Base-by-base conservation (phyloP, 2,329 filamentous ascomycete species). In the Aspergillus niger region DNA sequence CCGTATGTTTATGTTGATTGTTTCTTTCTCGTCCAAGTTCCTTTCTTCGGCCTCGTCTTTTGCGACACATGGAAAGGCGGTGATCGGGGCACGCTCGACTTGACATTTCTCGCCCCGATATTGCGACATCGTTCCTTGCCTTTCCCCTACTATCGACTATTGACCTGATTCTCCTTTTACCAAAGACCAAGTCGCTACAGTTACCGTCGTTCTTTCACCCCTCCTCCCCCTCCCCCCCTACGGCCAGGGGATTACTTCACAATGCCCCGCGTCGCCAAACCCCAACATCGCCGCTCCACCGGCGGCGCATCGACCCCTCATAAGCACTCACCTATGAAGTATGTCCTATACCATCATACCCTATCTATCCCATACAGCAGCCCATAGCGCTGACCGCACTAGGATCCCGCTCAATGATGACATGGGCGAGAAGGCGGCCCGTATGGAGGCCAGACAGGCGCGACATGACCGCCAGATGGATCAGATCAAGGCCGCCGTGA, bases 391-490 rank as follows among this genome's bases (percentile, higher is more conserved):
- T 69, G 38, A 67, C 61, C 15, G 49, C 70, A 38, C 59, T 57
- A 96, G 92, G 75, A 96, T 99, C 62, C 93, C 95, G 38, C 86
- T 99, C 64, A 98, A 98, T 80, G 95, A 99, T 80, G 95, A 99
- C 82, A 89, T 87, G 62, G 87, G 89, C 69, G 95, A 99, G 80
- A 97, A 96, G 77, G 93, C 92, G 52, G 89, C 89, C 69, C 90
- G 95, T 53, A 83, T 94, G 71, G 90, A 95, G 73, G 92, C 91
- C 63, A 89, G 95, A 71, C 91, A 96, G 79, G 92, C 91, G 36
- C 86, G 91, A 30, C 90, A 97, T 75, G 91, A 96, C 75, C 89
- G 89, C 68, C 93, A 97, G 75, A 91, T 96, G 83, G 95, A 95
- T 78, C 89, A 96, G 74, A 89, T 98, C 69, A 92, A 92, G 76